Conservation (phyloP, 2,329 filamentous ascomycete species). For the Byssochlamys sp. region DNA sequence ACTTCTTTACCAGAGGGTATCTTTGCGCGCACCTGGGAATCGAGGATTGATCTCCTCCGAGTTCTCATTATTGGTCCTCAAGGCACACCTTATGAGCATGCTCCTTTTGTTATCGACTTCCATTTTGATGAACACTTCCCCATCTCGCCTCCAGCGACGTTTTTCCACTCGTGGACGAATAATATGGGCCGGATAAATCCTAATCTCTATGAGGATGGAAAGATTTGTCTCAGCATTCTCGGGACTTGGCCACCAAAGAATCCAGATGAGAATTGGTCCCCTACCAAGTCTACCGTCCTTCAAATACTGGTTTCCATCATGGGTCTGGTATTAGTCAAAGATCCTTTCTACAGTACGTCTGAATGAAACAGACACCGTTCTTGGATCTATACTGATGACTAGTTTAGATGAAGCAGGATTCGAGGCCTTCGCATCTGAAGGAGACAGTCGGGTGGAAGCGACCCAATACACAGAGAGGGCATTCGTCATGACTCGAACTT, state of each 20-base stretch:
- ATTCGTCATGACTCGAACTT: constrained; percentile 44
- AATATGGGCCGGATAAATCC: constrained; percentile 49
- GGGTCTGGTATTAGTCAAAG: constrained; percentile 49
- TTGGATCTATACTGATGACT: not conserved
- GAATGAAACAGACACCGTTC: not conserved
- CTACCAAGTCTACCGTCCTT: constrained; percentile 44
- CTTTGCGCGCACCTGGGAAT: constrained; percentile 52
- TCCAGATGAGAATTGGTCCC: constrained; percentile 45
- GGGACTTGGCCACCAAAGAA: constrained; percentile 51
- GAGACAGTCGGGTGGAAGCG: constrained; percentile 37
- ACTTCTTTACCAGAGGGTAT: constrained; percentile 47
- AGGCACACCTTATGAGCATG: constrained; percentile 52
- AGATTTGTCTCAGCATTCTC: constrained; percentile 50
- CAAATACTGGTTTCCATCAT: constrained; percentile 50
- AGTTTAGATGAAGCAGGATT: constrained; percentile 51
- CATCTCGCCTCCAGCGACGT: constrained; percentile 42
- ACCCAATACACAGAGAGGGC: constrained; percentile 46
- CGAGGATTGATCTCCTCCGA: constrained; percentile 48
- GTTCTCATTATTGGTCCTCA: constrained; percentile 50
- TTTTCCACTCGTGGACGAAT: constrained; percentile 52
- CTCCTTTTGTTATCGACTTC: constrained; percentile 53
- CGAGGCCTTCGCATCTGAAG: constrained; percentile 41
- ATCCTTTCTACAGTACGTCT: constrained; percentile 50
- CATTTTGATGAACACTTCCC: constrained; percentile 44
- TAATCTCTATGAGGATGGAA: constrained; percentile 54